These are phyloP conservation scores for Colletotrichum sp. DNA, from an alignment of 2,329 filamentous ascomycete species.

Conservation along the genomic window DNA sequence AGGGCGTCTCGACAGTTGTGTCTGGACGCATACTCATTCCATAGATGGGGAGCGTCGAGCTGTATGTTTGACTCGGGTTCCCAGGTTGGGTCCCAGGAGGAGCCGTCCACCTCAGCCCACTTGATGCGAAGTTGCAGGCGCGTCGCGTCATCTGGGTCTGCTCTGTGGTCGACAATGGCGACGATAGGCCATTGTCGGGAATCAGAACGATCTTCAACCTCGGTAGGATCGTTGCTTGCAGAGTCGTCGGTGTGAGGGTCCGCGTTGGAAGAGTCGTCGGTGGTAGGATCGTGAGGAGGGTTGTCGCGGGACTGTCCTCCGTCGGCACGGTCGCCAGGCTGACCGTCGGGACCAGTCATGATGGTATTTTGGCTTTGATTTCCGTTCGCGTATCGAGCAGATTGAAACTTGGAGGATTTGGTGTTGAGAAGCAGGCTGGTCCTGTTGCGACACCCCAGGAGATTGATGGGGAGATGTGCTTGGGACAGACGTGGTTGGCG, in stretches of 20 bases:
- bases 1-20: background rate
- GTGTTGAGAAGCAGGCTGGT: background rate
- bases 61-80: background rate
- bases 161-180: background rate
- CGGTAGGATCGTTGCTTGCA: background rate
- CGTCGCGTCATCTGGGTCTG: background rate
- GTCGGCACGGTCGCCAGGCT: background rate
- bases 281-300: background rate
- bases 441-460: background rate
- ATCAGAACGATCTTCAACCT: background rate
- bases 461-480: background rate
- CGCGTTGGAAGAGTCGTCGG: background rate
- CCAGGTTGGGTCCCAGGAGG: background rate
- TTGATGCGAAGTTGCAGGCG: background rate
- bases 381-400: background rate
- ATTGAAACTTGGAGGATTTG: background rate
- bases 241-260: background rate
- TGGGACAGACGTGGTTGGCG: background rate
- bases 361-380: background rate
- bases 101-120: background rate
- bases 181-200: background rate
- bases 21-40: background rate
- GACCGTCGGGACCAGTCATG: background rate
- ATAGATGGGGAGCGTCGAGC: background rate
- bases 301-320: background rate